These are phyloP conservation scores for Phoenix dactylifera DNA, from an alignment of 176 grass and related monocot genomes.

Conservation along the genomic window DNA sequence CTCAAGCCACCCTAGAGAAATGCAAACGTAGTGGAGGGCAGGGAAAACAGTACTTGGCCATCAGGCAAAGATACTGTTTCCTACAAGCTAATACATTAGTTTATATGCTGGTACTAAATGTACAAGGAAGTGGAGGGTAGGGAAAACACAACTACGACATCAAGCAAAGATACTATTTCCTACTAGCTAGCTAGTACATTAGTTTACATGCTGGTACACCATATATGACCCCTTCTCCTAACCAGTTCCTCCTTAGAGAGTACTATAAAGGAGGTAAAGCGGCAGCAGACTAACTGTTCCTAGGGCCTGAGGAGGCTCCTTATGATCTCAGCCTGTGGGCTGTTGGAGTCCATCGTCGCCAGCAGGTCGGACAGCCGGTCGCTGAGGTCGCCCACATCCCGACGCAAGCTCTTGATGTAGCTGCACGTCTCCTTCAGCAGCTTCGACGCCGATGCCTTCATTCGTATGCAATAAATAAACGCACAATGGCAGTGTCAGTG, in stretches of 20 bases:
- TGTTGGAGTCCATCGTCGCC: constrained; percentile 21
- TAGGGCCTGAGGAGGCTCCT: constrained; percentile 26
- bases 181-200: no score
- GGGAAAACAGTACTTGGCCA: no score
- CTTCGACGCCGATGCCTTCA: constrained; percentile 26
- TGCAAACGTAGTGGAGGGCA: background rate
- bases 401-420: constrained; percentile 36
- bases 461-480: background rate
- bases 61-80: no score
- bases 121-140: background rate
- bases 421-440: constrained; percentile 35
- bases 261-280: no score
- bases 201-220: no score
- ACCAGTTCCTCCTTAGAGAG: no score
- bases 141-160: no score
- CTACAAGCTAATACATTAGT: no score
- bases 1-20: background rate
- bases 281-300: no score
- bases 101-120: no score
- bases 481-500: background rate
- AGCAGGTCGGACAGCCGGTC: constrained; percentile 26
- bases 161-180: no score
- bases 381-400: constrained; percentile 26
- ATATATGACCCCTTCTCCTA: no score
- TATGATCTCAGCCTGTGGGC: constrained; percentile 30